Evolutionary conservation across 768 basidiomycete species (phyloP).

Genomic region (Boletus patriciae): DNA sequence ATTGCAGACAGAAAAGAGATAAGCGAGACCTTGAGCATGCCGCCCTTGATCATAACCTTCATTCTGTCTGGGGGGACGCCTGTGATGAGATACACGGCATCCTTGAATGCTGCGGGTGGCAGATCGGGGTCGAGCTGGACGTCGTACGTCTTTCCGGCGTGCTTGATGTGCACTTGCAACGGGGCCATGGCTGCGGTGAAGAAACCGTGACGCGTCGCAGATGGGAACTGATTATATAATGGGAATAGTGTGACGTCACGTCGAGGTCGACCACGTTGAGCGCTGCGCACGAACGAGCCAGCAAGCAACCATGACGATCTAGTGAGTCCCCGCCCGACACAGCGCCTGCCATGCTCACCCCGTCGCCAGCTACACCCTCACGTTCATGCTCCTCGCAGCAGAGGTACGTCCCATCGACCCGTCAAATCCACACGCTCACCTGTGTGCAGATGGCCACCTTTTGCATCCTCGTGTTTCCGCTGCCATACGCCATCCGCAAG

Average conservation of each 20-base stretch:
- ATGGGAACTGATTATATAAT: slow-evolving; percentile 36
- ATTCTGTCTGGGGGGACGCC: slow-evolving; percentile 89
- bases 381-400: slow-evolving; percentile 76
- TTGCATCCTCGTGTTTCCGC: slow-evolving; percentile 77
- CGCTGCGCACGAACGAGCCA: slow-evolving; percentile 3
- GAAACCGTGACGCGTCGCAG: slow-evolving; percentile 24
- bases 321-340: slow-evolving; percentile 30
- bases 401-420: slow-evolving; percentile 46
- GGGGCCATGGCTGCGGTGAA: slow-evolving; percentile 54
- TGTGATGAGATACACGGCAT: slow-evolving; percentile 74
- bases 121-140: slow-evolving; percentile 72
- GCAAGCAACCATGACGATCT: slow-evolving; percentile 45
- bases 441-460: slow-evolving; percentile 75
- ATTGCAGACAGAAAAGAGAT: background rate
- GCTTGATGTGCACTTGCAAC: slow-evolving; percentile 81
- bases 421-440: background rate
- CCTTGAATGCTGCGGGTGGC: slow-evolving; percentile 75
- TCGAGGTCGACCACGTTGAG: slow-evolving; percentile 17
- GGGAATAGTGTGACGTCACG: slow-evolving; percentile 27
- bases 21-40: slow-evolving; percentile 72
- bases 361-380: slow-evolving; percentile 66
- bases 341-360: background rate
- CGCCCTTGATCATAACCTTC: slow-evolving; percentile 97
- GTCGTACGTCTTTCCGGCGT: slow-evolving; percentile 77
- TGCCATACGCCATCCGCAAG: slow-evolving; percentile 77